Evolutionary conservation across 208 protist genomes (phyloP).

Genomic region (Trypanosoma platydactyli): DNA sequence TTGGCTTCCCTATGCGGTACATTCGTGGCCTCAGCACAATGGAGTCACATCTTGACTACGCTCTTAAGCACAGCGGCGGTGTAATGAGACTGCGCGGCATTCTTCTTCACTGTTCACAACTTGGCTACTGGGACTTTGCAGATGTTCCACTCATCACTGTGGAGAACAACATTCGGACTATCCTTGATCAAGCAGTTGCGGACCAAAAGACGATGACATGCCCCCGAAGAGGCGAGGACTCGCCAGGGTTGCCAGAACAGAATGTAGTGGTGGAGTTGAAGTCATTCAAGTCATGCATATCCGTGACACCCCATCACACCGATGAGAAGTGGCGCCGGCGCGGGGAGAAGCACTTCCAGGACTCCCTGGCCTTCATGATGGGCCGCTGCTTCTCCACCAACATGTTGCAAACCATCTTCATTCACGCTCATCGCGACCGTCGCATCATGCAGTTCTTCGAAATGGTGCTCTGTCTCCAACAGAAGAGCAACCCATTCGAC

Average conservation of each 20-base stretch:
- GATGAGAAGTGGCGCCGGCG: conserved; percentile 71
- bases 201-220: not conserved
- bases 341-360: conserved; percentile 81
- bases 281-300: conserved; percentile 79
- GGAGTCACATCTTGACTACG: conserved; percentile 82
- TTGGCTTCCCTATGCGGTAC: conserved; percentile 65
- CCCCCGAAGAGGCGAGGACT: not conserved
- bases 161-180: conserved; percentile 68
- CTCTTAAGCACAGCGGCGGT: conserved; percentile 48
- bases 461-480: conserved; percentile 68
- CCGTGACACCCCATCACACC: conserved; percentile 76
- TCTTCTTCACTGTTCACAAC: conserved; percentile 88
- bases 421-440: conserved; percentile 77
- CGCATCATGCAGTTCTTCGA: conserved; percentile 80
- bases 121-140: conserved; percentile 80
- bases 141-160: conserved; percentile 87
- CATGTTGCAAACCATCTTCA: conserved; percentile 81
- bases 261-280: conserved; percentile 85
- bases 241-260: conserved; percentile 56
- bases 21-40: conserved; percentile 81
- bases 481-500: conserved; percentile 68
- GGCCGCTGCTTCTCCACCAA: conserved; percentile 86
- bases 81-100: conserved; percentile 66
- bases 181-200: conserved; percentile 43
- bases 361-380: conserved; percentile 88